These are phyloP conservation scores for Globisporangium middletonii DNA, from an alignment of 352 stramenopile species.

Conservation along the genomic window DNA sequence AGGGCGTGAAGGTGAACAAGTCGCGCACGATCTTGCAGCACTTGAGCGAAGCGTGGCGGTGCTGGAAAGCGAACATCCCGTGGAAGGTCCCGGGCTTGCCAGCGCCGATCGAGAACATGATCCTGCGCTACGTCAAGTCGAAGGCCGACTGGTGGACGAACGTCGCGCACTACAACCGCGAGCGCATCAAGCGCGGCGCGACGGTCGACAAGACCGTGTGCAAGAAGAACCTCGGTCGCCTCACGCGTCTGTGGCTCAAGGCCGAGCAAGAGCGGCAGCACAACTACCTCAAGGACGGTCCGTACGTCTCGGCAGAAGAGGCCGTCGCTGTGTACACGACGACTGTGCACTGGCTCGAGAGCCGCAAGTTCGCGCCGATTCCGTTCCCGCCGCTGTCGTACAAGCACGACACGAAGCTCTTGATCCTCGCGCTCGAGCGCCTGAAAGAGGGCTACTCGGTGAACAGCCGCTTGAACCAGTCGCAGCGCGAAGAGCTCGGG, in stretches of 20 bases:
- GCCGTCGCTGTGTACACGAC: constrained; percentile 99
- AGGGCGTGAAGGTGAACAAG: constrained; percentile 99
- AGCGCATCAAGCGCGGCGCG: constrained; percentile 98
- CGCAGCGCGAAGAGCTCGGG: constrained; percentile 97
- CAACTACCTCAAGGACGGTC: constrained; percentile 99
- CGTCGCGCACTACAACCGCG: constrained; percentile 99
- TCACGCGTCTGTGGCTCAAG: constrained; percentile 99
- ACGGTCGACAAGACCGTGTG: constrained; percentile 99
- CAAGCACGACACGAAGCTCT: constrained; percentile 99
- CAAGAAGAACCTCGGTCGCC: constrained; percentile 98
- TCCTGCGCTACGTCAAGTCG: constrained; percentile 99
- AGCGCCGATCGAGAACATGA: constrained; percentile 99
- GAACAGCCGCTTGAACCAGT: constrained; percentile 97
- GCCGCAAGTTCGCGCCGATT: constrained; percentile 98
- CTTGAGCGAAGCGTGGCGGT: constrained; percentile 97
- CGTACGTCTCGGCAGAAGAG: constrained; percentile 98
- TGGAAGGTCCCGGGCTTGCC: constrained; percentile 99
- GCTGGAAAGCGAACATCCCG: constrained; percentile 99
- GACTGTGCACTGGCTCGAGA: constrained; percentile 99
- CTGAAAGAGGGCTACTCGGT: constrained; percentile 99
- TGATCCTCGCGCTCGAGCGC: constrained; percentile 98
- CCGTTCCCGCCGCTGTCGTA: constrained; percentile 99
- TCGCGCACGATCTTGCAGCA: constrained; percentile 97
- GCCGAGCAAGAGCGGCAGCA: constrained; percentile 99
- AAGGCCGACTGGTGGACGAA: constrained; percentile 99